Evolutionary conservation across 108 stramenopile genomes (phyloP).

Genomic region (Fragilaria radians): DNA sequence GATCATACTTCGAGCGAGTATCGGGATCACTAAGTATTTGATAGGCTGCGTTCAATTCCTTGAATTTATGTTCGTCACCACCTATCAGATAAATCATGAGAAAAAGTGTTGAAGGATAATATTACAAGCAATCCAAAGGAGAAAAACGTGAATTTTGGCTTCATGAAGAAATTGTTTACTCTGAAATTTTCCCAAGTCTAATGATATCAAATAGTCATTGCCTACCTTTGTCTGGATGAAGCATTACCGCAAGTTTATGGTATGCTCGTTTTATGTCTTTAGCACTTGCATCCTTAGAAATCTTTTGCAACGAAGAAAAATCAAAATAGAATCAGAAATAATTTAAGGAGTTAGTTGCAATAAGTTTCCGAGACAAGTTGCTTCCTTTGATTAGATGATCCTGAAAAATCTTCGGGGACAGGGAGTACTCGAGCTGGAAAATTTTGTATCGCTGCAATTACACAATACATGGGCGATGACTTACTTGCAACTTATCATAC

Average conservation of each 20-base stretch:
- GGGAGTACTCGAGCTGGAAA: not conserved
- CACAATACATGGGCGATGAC: constrained; percentile 10
- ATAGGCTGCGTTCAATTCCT: constrained; percentile 87
- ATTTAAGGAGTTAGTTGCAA: constrained; percentile 9
- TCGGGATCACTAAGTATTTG: constrained; percentile 87
- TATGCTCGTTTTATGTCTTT: constrained; percentile 89
- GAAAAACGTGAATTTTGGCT: too few relatives aligned
- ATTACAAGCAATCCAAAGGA: too few relatives aligned
- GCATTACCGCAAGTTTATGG: constrained; percentile 76
- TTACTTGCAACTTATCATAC: constrained; percentile 78
- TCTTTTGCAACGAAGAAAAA: too few relatives aligned
- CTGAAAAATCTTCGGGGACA: not conserved
- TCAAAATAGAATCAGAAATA: constrained; percentile 1
- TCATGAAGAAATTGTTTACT: too few relatives aligned
- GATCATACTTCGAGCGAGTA: constrained; percentile 84
- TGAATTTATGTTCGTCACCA: constrained; percentile 86
- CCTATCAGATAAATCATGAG: not conserved
- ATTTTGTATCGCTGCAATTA: not conserved
- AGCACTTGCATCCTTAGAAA: constrained; percentile 60
- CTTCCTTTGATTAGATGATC: too few relatives aligned
- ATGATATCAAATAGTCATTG: too few relatives aligned
- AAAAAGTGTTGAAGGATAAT: too few relatives aligned
- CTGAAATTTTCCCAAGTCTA: too few relatives aligned
- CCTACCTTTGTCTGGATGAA: constrained; percentile 85
- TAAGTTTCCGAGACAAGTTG: not conserved